Base-by-base conservation (phyloP, 2,329 filamentous ascomycete genomes). In the Claviceps sp. region DNA sequence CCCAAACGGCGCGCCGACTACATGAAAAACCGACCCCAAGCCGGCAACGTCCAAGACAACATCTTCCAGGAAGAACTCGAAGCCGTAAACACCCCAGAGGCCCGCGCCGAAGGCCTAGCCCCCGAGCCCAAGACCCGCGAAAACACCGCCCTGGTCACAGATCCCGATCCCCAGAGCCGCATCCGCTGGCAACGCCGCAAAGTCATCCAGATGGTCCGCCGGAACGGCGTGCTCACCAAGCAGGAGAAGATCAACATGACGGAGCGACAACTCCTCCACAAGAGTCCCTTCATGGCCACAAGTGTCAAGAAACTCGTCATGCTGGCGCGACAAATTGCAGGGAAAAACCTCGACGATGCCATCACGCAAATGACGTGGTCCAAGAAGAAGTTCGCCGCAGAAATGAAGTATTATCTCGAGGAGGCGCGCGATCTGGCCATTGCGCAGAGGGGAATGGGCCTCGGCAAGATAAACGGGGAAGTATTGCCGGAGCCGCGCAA, bases 291-390 rank as follows among this genome's bases (percentile, higher is more conserved):
- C 59, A 78, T 96, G 64, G 84, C 89, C 61, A 96, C 93, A 2
- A 89, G 83, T 48, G 74, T 87, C 57, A 98, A 98, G 81, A 98
- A 98, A 73, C 76, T 98, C 52, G 83, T 85, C 50, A 84, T 87
- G 61, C 72, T 98, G 48, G 84, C 91, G 24, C 81, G 85, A 52
- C 93, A 97, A 71, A 93, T 98, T 63, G 78, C 82, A 2, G 93
- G 93, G 58, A 97, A 96, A 78, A 84, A 84, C n/a, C 75, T 98
- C 55, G 89, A 94, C 53, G 90, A 98, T 39, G 93, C 93, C 14
- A 87, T 97, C 58, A 71, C 87, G 51, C 93, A 98, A 75, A 95
- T 98, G 88, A 81, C 84, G 52, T 97, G 91, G 73, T 91, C 85
- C 67, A 88, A 89, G 74, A 98, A 98, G 80, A 91, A 89, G 73